Evolutionary conservation across 2,329 filamentous ascomycete species (phyloP), one percentile per base, ranked within the genome.

Genomic region (Aureobasidium sp.): DNA sequence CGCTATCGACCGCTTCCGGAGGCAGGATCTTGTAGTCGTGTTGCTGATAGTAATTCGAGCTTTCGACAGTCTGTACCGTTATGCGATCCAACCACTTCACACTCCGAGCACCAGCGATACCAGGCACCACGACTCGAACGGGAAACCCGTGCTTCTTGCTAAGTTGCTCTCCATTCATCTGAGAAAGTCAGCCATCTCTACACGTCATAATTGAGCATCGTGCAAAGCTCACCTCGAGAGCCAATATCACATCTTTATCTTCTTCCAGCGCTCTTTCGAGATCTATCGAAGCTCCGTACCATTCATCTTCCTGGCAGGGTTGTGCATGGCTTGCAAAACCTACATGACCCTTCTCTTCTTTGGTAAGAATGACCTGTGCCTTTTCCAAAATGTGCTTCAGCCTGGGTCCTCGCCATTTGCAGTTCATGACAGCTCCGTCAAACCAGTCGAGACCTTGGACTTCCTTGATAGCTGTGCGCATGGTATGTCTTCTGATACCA

Each of bases 21-120:
- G 0, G 85, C 84, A 63, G 88, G 87, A 67, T 81, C 83, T 70
- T 88, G 73, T 89, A 88, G 69, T 89, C 86, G 21, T 81, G 78
- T 27, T 82, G 78, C 68, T 88, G 85, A 85, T 85, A 87, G 68
- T 86, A 81, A 47, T 81, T 85, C 3, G 79, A 73, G 66, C 84
- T 86, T 71, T 89, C 86, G 64, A 89, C 86, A 61, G 85, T 83
- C 42, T 84, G 82, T 1, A 89, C 76, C 0, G 82, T 79, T 59
- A 89, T 84, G 47, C 81, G 81, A 64, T 79, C 83, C 1, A 89
- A 75, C 86, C 86, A 89, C 68, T 89, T 89, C 65, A 88, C 85
- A 6, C 82, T 85, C 1, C 86, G 79, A 1, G 85, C 86, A 0
- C 85, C 86, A 2, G 88, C 85, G 55, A 84, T 81, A 0, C 86